These are phyloP conservation scores for Mycosarcoma maydis DNA, from an alignment of 1,284 basidiomycete genomes.

Conservation along the genomic window DNA sequence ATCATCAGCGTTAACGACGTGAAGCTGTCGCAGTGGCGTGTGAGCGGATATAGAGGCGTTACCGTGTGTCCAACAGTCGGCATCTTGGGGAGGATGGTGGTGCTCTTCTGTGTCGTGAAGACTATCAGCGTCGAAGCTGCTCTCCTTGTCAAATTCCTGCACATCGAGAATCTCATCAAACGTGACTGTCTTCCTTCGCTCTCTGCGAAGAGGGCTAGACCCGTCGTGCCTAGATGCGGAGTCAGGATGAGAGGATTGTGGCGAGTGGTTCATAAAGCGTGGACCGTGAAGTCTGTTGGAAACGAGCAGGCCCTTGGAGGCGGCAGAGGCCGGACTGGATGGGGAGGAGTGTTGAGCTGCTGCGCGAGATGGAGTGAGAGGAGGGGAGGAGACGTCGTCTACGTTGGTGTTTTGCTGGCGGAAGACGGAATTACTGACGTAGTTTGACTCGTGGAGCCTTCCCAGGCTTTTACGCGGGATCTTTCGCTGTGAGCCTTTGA, in stretches of 20 bases:
- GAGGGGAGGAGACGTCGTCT: constrained; percentile 37
- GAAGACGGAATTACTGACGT: constrained; percentile 71
- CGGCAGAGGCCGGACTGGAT: constrained; percentile 7
- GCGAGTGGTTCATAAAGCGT: constrained; percentile 29
- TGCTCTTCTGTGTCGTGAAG: constrained; percentile 26
- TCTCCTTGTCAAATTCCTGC: constrained; percentile 72
- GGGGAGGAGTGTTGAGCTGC: neutral
- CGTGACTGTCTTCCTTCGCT: constrained; percentile 75
- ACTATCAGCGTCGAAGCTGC: constrained; percentile 56
- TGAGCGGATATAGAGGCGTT: neutral
- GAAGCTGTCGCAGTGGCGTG: constrained; percentile 12
- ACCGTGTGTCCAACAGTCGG: constrained; percentile 21
- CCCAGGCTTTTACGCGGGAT: constrained; percentile 52
- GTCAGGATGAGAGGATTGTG: constrained; percentile 6
- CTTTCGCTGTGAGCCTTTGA: constrained; percentile 16
- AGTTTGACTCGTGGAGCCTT: constrained; percentile 45
- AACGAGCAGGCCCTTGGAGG: constrained; percentile 79
- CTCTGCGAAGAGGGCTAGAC: constrained; percentile 16
- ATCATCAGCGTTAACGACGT: constrained; percentile 41
- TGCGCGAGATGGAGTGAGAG: constrained; percentile 5
- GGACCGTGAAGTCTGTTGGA: constrained; percentile 85
- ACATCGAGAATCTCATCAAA: constrained; percentile 88
- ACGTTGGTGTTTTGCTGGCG: constrained; percentile 69
- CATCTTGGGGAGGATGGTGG: constrained; percentile 15
- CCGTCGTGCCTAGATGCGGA: neutral